Conservation (phyloP, 177 flowering plant species). For the Vitis hybrid region DNA sequence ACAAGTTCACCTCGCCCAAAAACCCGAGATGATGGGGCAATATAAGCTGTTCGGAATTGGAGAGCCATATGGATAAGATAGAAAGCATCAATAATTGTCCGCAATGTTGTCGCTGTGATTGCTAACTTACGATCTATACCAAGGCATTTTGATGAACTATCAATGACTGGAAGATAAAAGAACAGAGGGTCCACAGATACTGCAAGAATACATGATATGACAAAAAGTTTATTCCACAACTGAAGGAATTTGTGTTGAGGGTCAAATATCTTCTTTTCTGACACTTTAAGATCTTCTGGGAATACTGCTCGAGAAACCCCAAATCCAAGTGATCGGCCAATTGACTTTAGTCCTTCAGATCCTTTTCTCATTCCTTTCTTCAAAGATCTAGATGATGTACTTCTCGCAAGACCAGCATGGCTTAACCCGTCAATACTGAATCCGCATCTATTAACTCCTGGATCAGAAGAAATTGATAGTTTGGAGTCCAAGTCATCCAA, state of each 20-base stretch:
- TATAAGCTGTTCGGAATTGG: conserved; percentile 89
- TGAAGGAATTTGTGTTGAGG: conserved; percentile 87
- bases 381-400: conserved; percentile 60
- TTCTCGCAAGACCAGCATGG: conserved; percentile 32
- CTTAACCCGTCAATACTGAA: conserved; percentile 57
- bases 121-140: conserved; percentile 74
- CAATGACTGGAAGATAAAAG: conserved; percentile 77
- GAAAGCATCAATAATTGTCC: conserved; percentile 80
- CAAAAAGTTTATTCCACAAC: conserved; percentile 74
- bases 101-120: conserved; percentile 59
- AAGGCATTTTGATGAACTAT: conserved; percentile 53
- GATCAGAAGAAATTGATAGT: conserved; percentile 54
- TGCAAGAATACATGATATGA: conserved; percentile 83
- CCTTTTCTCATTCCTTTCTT: conserved; percentile 76
- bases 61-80: conserved; percentile 87
- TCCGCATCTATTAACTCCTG: conserved; percentile 58
- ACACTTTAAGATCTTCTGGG: conserved; percentile 88
- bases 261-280: conserved; percentile 87
- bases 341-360: conserved; percentile 85
- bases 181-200: conserved; percentile 92
- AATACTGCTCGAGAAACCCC: conserved; percentile 86
- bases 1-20: conserved; percentile 99
- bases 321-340: conserved; percentile 82
- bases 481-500: conserved; percentile 85
- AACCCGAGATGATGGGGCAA: conserved; percentile 97